Conservation (phyloP, 2,329 filamentous ascomycete genomes). For the Penicillium polonicum region DNA sequence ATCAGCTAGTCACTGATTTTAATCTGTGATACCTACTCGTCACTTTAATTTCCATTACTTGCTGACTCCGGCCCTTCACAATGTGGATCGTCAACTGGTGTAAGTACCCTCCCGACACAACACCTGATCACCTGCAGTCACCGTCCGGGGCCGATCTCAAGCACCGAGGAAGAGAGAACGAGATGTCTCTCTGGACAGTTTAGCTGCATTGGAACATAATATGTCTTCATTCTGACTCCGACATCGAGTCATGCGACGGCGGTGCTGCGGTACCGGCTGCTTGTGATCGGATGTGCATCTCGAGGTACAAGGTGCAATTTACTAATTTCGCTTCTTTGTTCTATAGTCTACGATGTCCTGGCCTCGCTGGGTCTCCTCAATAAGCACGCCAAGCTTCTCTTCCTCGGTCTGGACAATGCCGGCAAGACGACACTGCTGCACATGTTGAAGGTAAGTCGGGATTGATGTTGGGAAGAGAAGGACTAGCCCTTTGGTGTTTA, state of each 20-base stretch:
- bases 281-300: constrained; percentile 7
- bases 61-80: constrained; percentile 20
- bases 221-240: not conserved
- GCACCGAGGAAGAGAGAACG: not conserved
- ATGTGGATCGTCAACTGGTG: constrained; percentile 98
- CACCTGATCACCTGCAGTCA: constrained; percentile 3
- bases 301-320: not conserved
- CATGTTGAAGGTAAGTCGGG: constrained; percentile 78
- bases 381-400: constrained; percentile 94
- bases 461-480: not conserved
- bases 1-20: constrained; percentile 2
- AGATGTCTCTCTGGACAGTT: not conserved
- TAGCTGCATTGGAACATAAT: not conserved
- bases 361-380: constrained; percentile 84
- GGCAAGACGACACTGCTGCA: constrained; percentile 92
- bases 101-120: constrained; percentile 49
- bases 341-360: constrained; percentile 81
- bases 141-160: not conserved
- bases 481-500: not conserved
- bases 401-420: constrained; percentile 90
- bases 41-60: constrained; percentile 1
- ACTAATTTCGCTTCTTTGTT: constrained; percentile 12
- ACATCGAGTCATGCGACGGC: not conserved
- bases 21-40: constrained; percentile 12
- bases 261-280: constrained; percentile 15